These are phyloP conservation scores for Calophaca sinica DNA, from an alignment of 306 rosid species.

Conservation along the genomic window DNA sequence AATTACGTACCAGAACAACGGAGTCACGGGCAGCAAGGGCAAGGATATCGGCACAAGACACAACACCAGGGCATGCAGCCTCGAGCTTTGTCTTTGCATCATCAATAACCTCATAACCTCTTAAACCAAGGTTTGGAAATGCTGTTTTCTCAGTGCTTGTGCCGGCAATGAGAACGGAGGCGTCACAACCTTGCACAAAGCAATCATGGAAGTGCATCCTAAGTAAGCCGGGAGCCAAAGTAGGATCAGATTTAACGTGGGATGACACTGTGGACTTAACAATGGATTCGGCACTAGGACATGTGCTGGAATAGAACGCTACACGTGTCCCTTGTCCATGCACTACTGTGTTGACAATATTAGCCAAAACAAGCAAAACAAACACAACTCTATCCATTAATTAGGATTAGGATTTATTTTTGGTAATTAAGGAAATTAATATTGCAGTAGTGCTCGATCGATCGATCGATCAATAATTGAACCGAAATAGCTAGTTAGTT, in stretches of 20 bases:
- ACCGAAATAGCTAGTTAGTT: no score
- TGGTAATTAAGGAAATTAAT: no score
- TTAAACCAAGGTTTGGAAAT: slow-evolving; percentile 36
- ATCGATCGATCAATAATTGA: no score
- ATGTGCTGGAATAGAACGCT: slow-evolving; percentile 49
- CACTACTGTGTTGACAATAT: neutral
- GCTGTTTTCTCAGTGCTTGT: slow-evolving; percentile 40
- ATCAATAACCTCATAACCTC: slow-evolving; percentile 59
- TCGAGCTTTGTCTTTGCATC: slow-evolving; percentile 59
- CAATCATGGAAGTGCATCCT: slow-evolving; percentile 67
- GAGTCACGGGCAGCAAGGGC: slow-evolving; percentile 66
- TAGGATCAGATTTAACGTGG: slow-evolving; percentile 41
- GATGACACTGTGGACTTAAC: slow-evolving; percentile 51
- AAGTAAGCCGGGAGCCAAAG: slow-evolving; percentile 53
- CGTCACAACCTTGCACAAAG: slow-evolving; percentile 63
- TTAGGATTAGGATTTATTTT: no score
- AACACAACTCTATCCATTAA: neutral
- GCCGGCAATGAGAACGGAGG: slow-evolving; percentile 53
- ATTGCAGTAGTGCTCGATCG: no score
- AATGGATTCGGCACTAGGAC: slow-evolving; percentile 57
- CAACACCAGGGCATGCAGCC: slow-evolving; percentile 62
- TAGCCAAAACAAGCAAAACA: slow-evolving; percentile 27
- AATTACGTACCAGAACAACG: slow-evolving; percentile 57
- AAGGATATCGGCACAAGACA: slow-evolving; percentile 64
- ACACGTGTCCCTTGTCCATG: slow-evolving; percentile 49